Conservation (phyloP, 257 asterid species). For the Agastache rugosa region DNA sequence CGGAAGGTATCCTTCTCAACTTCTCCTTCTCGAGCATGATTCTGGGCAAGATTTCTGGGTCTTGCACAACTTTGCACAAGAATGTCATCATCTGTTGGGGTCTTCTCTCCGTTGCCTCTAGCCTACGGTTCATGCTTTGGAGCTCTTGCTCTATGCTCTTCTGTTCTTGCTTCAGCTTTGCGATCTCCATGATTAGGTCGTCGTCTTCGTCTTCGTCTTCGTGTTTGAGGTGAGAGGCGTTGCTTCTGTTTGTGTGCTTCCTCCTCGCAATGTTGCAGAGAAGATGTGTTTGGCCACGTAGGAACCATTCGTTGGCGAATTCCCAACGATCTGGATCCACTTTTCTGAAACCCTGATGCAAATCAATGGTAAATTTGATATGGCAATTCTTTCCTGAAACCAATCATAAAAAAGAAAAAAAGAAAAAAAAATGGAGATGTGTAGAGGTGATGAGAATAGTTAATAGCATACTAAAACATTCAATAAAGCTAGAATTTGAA, state of each 20-base stretch:
- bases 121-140: constrained; percentile 69
- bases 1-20: constrained; percentile 33
- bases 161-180: constrained; percentile 70
- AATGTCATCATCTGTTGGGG: constrained; percentile 92
- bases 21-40: constrained; percentile 65
- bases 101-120: constrained; percentile 86
- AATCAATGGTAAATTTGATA: constrained; percentile 7
- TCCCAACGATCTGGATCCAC: constrained; percentile 94
- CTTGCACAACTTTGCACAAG: constrained; percentile 69
- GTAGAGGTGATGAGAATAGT: background rate
- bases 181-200: constrained; percentile 37
- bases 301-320: constrained; percentile 89
- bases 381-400: background rate
- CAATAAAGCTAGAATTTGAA: background rate
- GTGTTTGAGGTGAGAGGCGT: constrained; percentile 3
- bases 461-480: background rate
- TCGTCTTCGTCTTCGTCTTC: constrained; percentile 42
- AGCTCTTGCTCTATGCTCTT: constrained; percentile 62
- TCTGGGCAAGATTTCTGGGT: constrained; percentile 67
- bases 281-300: constrained; percentile 74
- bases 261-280: constrained; percentile 68
- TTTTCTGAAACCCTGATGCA: constrained; percentile 74
- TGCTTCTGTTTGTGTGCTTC: constrained; percentile 43
- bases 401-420: background rate
- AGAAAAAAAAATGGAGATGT: background rate